Base-by-base conservation (phyloP, 495 filamentous ascomycete genomes). In the Xylaria cubensis region DNA sequence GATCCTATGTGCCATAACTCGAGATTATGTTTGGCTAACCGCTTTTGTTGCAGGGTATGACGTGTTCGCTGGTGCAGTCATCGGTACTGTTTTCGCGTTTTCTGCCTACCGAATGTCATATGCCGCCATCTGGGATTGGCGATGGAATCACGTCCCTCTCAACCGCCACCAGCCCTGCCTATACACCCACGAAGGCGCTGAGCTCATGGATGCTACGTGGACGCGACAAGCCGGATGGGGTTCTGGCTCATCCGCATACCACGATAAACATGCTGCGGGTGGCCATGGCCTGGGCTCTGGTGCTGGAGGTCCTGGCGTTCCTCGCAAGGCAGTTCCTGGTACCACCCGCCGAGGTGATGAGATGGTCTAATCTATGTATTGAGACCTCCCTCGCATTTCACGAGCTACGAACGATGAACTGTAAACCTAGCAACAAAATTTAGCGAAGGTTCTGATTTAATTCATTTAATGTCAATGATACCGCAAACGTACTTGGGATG, bases 21-120 rank as follows among this genome's bases (percentile, higher is more conserved):
- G 17, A 36, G 13, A 15, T 32, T 1, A 50, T 17, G 19, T 2
- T 29, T 58, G 15, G 10, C 70, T 72, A 61, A 66, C 36, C 24
- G 0, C 7, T 42, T 51, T 3, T 21, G 42, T 61, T 41, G n/a
- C 29, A 72, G 70, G 69, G 86, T 89, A 88, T 63, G 90, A 92
- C 50, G 81, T 89, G 5, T 58, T 89, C 6, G 85, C 83, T 19
- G 90, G 90, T 7, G 85, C 81, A 2, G 72, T 86, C 34, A 88
- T 92, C 64, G 90, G 90, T 3, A 84, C 83, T 6, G 64, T 84
- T n/a, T 85, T 88, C 79, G 88, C 89, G 0, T 84, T 90, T 55
- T 80, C 83, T 29, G 77, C 82, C 0, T 92, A 91, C 75, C 82
- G 89, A 51, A 87, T 88, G 84, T 82, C 82, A 32, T 91, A 88